A percentile compares a stretch with the other conserved stretches of the same genome.
phyloP scores from a whole-genome alignment of 148 eudicot species.

The Silene latifolia region DNA sequence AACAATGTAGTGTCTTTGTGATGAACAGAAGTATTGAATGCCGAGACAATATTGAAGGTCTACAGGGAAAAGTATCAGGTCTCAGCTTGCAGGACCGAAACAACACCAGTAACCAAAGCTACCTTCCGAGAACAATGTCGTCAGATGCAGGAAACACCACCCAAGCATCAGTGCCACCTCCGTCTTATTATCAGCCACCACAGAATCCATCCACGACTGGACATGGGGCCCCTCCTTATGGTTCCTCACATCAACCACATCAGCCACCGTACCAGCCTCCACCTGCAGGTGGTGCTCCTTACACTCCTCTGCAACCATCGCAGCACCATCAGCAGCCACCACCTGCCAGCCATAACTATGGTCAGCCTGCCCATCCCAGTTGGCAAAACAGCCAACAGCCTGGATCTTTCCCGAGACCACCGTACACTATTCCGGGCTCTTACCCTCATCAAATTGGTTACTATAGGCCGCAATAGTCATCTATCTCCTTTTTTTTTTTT shows the following conservation, averaged over 20 bases:
- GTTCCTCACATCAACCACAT: conserved; percentile 21
- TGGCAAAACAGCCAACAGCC: conserved; percentile 62
- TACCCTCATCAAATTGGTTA: conserved; percentile 86
- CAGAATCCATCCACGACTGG: conserved; percentile 10
- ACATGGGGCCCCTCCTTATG: conserved; percentile 14
- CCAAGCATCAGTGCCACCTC: conserved; percentile 45
- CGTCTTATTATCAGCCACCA: conserved; percentile 50
- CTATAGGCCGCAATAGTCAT: conserved; percentile 52
- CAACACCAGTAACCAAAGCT: conserved; percentile 41
- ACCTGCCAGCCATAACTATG: conserved; percentile 49
- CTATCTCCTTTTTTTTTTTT: no score
- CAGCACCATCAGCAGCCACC: conserved; percentile 63
- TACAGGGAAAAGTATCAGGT: conserved; percentile 75
- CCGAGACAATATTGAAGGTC: conserved; percentile 88
- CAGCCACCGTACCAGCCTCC: conserved; percentile 39
- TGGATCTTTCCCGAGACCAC: conserved; percentile 71
- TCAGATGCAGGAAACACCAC: conserved; percentile 39
- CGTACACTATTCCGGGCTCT: conserved; percentile 61
- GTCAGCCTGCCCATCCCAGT: conserved; percentile 90
- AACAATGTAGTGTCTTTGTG: conserved; percentile 87
- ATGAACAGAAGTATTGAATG: conserved; percentile 95
- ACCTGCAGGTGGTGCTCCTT: conserved; percentile 46
- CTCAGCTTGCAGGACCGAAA: conserved; percentile 81
- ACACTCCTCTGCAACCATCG: conserved; percentile 32
- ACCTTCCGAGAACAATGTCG: conserved; percentile 56